Evolutionary conservation across 2,329 filamentous ascomycete genomes (phyloP), one percentile per base, ranked within the genome.

Genomic region (Epichloe hybrida): DNA sequence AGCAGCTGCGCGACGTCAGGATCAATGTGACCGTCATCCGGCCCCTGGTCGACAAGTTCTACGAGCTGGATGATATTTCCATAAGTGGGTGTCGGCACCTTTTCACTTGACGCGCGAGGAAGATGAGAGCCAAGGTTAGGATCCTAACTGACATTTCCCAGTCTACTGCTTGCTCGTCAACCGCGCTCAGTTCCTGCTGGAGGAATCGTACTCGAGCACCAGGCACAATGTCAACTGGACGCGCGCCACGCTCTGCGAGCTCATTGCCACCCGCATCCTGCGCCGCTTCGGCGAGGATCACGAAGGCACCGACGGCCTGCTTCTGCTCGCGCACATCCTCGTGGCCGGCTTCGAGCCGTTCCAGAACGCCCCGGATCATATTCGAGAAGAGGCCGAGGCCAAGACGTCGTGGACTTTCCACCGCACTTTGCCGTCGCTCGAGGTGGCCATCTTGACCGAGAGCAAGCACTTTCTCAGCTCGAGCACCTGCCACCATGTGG

Each of bases 91-190:
- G 36, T 13, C 20, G 23, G 42, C 12, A 9, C n/a, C 5, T 46
- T 17, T 17, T 11, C 27, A 11, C 8, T 9, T 4, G 27, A 31
- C 11, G 31, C 20, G n/a, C 21, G 43, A 12, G 34, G 9, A 15
- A 4, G 23, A 34, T 17, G 4, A n/a, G 13, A 45, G 23, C 34
- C 11, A 46, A 41, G 12, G n/a, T n/a, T n/a, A n/a, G n/a, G n/a
- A n/a, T n/a, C n/a, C n/a, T n/a, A n/a, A n/a, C n/a, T n/a, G n/a
- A n/a, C n/a, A n/a, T n/a, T n/a, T 38, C 39, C 40, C 58, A 83
- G 85, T 93, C 11, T 93, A 91, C 64, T 91, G 86, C 63, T 70
- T 94, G 53, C 75, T 94, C 21, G 86, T 93, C 56, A 93, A 94
- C 60, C 78, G 86, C 13, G 80, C 81, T 36, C 84, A 89, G 61